Percentiles rank a stretch among this genome's conserved stretches.
These are phyloP conservation scores for Colletotrichum sp. DNA, from an alignment of 2,329 filamentous ascomycete species.

Conservation along the genomic window DNA sequence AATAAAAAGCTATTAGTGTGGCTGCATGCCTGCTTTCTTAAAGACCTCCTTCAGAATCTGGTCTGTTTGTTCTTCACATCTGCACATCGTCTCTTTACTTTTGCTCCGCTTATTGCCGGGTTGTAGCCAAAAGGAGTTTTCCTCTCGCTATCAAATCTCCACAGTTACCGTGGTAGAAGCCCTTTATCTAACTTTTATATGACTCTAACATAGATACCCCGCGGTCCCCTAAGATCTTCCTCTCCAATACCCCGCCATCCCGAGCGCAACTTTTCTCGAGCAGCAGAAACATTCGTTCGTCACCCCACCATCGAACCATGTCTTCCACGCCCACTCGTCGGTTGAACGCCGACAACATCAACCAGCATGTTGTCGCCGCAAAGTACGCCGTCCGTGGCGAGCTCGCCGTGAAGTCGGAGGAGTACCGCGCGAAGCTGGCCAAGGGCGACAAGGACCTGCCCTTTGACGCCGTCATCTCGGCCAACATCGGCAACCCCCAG, in stretches of 20 bases:
- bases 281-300: slow-evolving; percentile 13
- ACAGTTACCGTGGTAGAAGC: slow-evolving; percentile 6
- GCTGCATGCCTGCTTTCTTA: background rate
- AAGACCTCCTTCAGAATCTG: background rate
- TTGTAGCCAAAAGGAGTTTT: background rate
- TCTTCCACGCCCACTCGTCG: slow-evolving; percentile 41
- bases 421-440: slow-evolving; percentile 78
- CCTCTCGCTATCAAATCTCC: slow-evolving; percentile 1
- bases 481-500: slow-evolving; percentile 99
- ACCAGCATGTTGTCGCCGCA: slow-evolving; percentile 83
- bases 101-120: background rate
- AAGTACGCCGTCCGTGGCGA: slow-evolving; percentile 98
- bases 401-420: slow-evolving; percentile 90
- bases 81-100: background rate
- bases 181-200: slow-evolving; percentile 21
- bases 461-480: slow-evolving; percentile 90
- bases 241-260: slow-evolving; percentile 20
- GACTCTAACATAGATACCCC: slow-evolving; percentile 23
- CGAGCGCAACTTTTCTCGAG: slow-evolving; percentile 20
- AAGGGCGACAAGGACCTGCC: slow-evolving; percentile 69
- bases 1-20: slow-evolving; percentile 10
- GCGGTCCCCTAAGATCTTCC: slow-evolving; percentile 14
- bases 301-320: slow-evolving; percentile 33
- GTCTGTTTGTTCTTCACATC: background rate
- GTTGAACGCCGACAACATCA: slow-evolving; percentile 87